Evolutionary conservation across 1,139 yeast species (phyloP).

Genomic region (Kurtzmaniella quercitrusa): DNA sequence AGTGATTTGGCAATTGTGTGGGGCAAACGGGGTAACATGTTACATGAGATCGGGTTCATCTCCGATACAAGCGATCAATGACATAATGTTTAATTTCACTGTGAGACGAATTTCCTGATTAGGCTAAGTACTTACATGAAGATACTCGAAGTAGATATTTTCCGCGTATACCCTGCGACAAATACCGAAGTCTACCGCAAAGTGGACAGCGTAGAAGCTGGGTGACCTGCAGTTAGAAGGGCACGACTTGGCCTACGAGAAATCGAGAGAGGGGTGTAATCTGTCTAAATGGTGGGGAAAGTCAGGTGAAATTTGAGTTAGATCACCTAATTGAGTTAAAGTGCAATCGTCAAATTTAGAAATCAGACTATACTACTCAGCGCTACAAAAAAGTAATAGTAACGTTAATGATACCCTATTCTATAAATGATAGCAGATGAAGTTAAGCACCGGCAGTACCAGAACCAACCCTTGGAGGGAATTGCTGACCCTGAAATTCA

Average conservation of each 20-base stretch:
- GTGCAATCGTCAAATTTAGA: too few species aligned
- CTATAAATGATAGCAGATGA: too few species aligned
- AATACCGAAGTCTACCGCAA: not conserved
- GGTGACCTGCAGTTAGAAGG: not conserved
- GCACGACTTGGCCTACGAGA: not conserved
- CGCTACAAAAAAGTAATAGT: too few species aligned
- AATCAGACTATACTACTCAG: too few species aligned
- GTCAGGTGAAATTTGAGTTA: too few species aligned
- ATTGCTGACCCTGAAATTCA: constrained; percentile 5
- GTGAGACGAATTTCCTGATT: not conserved
- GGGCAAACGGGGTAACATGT: not conserved
- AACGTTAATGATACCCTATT: too few species aligned
- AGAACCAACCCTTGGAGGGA: constrained; percentile 8
- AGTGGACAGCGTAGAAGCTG: too few species aligned
- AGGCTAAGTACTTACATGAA: not conserved
- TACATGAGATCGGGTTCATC: not conserved
- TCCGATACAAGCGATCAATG: not conserved
- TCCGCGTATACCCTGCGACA: not conserved
- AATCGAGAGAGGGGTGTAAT: too few species aligned
- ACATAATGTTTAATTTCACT: not conserved
- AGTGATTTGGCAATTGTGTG: not conserved
- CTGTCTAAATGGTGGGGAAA: too few species aligned
- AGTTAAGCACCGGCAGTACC: not conserved
- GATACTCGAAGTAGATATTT: not conserved
- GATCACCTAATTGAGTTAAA: too few species aligned